phyloP scores from a whole-genome alignment of 192 early-diverging fungal genomes.

The Linnemannia exigua region DNA sequence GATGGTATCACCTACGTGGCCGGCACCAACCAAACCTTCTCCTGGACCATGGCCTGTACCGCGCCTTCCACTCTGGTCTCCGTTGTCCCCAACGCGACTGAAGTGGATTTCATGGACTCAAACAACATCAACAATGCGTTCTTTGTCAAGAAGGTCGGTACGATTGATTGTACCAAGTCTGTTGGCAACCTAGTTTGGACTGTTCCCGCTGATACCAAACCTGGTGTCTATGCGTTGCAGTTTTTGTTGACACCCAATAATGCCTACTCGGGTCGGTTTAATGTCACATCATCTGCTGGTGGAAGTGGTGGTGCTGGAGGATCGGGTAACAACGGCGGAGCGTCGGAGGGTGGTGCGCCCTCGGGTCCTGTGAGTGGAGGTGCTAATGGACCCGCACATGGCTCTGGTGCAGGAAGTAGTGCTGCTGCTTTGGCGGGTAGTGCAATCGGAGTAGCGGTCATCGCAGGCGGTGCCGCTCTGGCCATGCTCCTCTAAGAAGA shows the following conservation, averaged over 20 bases:
- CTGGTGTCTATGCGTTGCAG: conserved; percentile 49
- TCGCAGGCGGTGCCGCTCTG: conserved; percentile 5
- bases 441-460: background rate
- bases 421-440: conserved; percentile 9
- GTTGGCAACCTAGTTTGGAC: conserved; percentile 57
- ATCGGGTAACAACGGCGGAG: background rate
- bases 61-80: conserved; percentile 25
- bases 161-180: conserved; percentile 47
- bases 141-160: conserved; percentile 54
- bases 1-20: conserved; percentile 48
- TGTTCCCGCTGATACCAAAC: conserved; percentile 49
- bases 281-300: conserved; percentile 27
- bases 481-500: conserved; percentile 21
- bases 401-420: background rate
- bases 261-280: conserved; percentile 51
- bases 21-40: conserved; percentile 47
- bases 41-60: conserved; percentile 49
- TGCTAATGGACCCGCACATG: background rate
- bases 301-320: background rate
- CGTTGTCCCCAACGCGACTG: conserved; percentile 32
- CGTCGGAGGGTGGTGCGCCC: background rate
- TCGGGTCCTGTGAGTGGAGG: background rate
- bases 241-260: conserved; percentile 41
- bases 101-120: conserved; percentile 55
- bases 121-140: conserved; percentile 50